Percentiles rank a stretch among this genome's conserved stretches.
Evolutionary conservation across 2,329 filamentous ascomycete genomes (phyloP).

Genomic region (Ramularia endophylla): DNA sequence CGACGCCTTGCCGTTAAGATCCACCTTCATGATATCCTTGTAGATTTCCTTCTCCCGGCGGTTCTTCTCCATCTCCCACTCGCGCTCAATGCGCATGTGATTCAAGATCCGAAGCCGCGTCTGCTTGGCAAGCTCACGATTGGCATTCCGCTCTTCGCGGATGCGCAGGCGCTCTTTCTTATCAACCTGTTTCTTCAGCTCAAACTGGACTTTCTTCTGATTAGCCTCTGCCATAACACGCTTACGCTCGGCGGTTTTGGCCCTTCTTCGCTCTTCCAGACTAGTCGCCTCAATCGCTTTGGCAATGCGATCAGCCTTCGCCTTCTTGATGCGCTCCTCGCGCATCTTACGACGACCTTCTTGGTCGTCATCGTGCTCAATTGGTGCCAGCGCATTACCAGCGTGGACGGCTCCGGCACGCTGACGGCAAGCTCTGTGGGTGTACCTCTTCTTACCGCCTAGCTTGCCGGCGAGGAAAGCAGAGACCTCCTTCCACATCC

Average conservation of each 20-base stretch:
- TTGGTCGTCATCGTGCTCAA: conserved; percentile 39
- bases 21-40: conserved; percentile 15
- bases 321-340: conserved; percentile 24
- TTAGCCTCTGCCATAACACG: conserved; percentile 11
- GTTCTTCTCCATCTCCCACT: conserved; percentile 16
- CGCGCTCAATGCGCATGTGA: conserved; percentile 13
- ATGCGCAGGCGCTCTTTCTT: conserved; percentile 11
- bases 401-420: conserved; percentile 37
- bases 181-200: conserved; percentile 11
- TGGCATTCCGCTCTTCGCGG: conserved; percentile 13
- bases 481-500: conserved; percentile 36
- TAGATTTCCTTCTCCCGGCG: conserved; percentile 17
- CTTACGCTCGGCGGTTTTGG: conserved; percentile 13
- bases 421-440: conserved; percentile 41
- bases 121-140: conserved; percentile 6
- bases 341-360: conserved; percentile 32
- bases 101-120: conserved; percentile 7
- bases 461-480: conserved; percentile 36
- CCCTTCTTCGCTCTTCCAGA: conserved; percentile 16
- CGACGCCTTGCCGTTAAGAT: conserved; percentile 7
- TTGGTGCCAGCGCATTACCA: conserved; percentile 42
- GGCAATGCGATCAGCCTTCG: conserved; percentile 21
- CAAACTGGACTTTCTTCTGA: conserved; percentile 5
- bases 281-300: conserved; percentile 11
- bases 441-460: conserved; percentile 34